Evolutionary conservation across 441 rosid genomes (phyloP), one percentile per base, ranked within the genome.

Genomic region (Pelargonium myrrhifolium): DNA sequence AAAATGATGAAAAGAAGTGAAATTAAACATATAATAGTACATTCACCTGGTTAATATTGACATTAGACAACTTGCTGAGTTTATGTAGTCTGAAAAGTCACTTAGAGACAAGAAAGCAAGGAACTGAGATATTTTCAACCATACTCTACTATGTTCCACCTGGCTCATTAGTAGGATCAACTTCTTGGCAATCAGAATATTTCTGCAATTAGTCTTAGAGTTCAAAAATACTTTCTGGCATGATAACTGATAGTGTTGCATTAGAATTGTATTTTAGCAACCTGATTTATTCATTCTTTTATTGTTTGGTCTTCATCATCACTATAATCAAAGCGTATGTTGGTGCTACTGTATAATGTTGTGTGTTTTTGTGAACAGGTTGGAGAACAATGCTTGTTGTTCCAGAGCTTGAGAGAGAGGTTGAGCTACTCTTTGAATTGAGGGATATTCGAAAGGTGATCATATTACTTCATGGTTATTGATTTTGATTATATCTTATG

Each of bases 371-470:
- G 8, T 72, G 80, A 73, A 59, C 77, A 94, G 99, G 97, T 26
- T 94, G 99, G 97, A 90, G 98, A 70, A 94, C 99, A 31, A 92
- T 92, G 99, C 98, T 94, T 69, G 88, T 94, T 71, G 96, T 94
- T 68, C 97, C 99, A 49, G 99, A 94, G 84, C 93, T 94, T 71
- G 98, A 90, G 77, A 88, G 87, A 72, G 99, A 94, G 81, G 93
- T 94, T 63, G 85, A 89, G 75, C 85, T 94, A 74, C 89, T 94
- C 15, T 92, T 90, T 88, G 82, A 83, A 73, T 71, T 87, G 72
- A 86, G 94, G 82, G 88, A 81, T 73, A 75, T 64, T 70, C 92
- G 94, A 24, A 87, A 87, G 97, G 99, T 92, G 67, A 76, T 65
- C 71, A 58, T 40, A 31, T 24, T 18, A 66, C 28, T 63, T 78